Conservation (phyloP, 2,329 filamentous ascomycete genomes). For the Hypoxylon sp. region DNA sequence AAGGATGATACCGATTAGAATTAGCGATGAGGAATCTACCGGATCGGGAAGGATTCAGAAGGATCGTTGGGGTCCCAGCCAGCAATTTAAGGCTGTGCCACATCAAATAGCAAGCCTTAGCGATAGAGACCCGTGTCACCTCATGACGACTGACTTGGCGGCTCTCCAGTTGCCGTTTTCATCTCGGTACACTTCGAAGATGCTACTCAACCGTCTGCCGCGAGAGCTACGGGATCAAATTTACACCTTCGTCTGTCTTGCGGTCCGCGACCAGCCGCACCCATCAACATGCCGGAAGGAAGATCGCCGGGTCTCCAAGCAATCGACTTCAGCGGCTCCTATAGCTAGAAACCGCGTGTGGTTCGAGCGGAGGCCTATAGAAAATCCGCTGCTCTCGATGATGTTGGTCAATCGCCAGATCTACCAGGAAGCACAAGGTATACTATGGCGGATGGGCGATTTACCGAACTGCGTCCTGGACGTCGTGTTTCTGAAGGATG, state of each 20-base stretch:
- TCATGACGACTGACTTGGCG: neutral
- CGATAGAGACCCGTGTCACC: neutral
- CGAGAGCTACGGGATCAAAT: conserved; percentile 7
- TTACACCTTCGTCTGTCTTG: conserved; percentile 10
- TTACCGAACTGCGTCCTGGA: neutral
- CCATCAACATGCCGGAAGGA: conserved; percentile 3
- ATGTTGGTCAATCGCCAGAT: conserved; percentile 2
- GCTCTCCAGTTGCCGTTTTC: neutral
- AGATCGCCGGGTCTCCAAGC: neutral
- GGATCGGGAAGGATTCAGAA: conserved; percentile 7
- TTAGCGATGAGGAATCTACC: neutral
- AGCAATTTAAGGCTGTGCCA: neutral
- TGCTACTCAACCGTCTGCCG: conserved; percentile 8
- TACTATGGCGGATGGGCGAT: neutral
- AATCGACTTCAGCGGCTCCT: neutral
- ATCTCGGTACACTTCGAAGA: neutral
- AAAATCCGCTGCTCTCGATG: conserved; percentile 11
- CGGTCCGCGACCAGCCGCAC: neutral
- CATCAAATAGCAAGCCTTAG: neutral
- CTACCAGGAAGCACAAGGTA: conserved; percentile 2
- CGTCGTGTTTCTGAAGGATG: conserved; percentile 8
- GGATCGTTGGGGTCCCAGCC: conserved; percentile 2
- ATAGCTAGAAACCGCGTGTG: conserved; percentile 6
- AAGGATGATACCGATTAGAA: too few relatives aligned
- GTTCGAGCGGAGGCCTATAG: conserved; percentile 5